Percentiles rank a stretch among this genome's conserved stretches.
phyloP scores from a whole-genome alignment of 768 basidiomycete species.

The Austroboletus eburneus region DNA sequence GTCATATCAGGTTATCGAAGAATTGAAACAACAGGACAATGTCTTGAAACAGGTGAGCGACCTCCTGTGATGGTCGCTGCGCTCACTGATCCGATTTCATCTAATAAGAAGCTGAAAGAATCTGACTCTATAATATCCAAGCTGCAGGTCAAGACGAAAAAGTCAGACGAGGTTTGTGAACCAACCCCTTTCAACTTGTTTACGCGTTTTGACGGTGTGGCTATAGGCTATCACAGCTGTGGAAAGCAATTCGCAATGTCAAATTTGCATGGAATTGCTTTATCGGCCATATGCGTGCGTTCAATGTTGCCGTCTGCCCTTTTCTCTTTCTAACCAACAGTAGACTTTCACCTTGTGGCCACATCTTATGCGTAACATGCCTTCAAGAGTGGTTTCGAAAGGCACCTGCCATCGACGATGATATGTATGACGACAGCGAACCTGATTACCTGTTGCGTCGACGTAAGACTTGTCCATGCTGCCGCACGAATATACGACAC shows the following conservation, averaged over 20 bases:
- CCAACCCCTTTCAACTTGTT: not conserved
- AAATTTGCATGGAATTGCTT: conserved; percentile 73
- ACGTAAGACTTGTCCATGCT: conserved; percentile 70
- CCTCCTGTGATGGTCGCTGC: not conserved
- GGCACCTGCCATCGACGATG: conserved; percentile 49
- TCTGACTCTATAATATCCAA: conserved; percentile 42
- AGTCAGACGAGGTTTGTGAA: conserved; percentile 53
- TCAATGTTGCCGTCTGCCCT: not conserved
- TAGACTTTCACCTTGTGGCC: conserved; percentile 73
- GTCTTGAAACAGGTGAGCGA: conserved; percentile 35
- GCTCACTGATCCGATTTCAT: conserved; percentile 1
- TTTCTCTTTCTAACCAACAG: conserved; percentile 5
- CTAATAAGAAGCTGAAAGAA: conserved; percentile 40
- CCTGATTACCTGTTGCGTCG: conserved; percentile 50
- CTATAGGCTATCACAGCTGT: conserved; percentile 49
- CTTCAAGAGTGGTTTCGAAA: conserved; percentile 77
- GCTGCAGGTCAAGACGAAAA: conserved; percentile 43
- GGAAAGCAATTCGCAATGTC: conserved; percentile 62
- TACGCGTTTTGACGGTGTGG: not conserved
- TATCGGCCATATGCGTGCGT: conserved; percentile 65
- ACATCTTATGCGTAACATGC: conserved; percentile 68
- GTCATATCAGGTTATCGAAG: conserved; percentile 45
- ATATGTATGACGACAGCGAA: conserved; percentile 40
- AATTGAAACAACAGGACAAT: conserved; percentile 43
- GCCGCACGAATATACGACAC: conserved; percentile 51